phyloP scores from a whole-genome alignment of 148 eudicot species.

The Dysphania ambrosioides region DNA sequence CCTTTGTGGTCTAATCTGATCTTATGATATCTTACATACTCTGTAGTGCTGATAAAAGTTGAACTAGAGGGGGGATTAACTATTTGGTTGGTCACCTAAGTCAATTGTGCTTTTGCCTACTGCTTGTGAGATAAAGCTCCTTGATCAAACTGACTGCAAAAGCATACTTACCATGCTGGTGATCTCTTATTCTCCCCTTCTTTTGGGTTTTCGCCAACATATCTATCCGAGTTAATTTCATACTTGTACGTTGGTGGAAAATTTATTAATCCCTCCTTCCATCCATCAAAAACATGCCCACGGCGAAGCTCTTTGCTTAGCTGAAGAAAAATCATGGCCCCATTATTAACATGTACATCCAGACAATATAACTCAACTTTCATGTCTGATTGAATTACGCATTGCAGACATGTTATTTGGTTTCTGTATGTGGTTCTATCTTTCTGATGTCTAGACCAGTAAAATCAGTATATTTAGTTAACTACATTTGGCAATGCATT shows the following conservation, averaged over 20 bases:
- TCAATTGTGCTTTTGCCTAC: no score
- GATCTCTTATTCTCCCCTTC: conserved; percentile 93
- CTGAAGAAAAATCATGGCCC: conserved; percentile 36
- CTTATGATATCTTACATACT: no score
- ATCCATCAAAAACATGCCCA: conserved; percentile 75
- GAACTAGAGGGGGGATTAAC: no score
- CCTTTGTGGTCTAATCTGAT: no score
- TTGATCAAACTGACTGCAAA: neutral
- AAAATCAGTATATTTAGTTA: no score
- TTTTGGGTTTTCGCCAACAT: conserved; percentile 70
- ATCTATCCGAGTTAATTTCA: conserved; percentile 68
- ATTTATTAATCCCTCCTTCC: conserved; percentile 77
- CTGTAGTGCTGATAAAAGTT: no score
- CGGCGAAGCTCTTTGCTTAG: conserved; percentile 58
- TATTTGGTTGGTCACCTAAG: no score
- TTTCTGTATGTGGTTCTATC: no score
- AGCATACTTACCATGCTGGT: conserved; percentile 79
- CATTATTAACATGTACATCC: neutral
- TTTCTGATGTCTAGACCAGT: no score
- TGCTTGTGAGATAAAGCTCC: neutral
- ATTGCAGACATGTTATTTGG: neutral
- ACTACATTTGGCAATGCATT: neutral
- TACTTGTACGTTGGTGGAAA: conserved; percentile 97
- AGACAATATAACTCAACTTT: no score
- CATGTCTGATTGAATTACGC: neutral